Conservation (phyloP, 495 filamentous ascomycete species). For the Stereocaulon alpinum region DNA sequence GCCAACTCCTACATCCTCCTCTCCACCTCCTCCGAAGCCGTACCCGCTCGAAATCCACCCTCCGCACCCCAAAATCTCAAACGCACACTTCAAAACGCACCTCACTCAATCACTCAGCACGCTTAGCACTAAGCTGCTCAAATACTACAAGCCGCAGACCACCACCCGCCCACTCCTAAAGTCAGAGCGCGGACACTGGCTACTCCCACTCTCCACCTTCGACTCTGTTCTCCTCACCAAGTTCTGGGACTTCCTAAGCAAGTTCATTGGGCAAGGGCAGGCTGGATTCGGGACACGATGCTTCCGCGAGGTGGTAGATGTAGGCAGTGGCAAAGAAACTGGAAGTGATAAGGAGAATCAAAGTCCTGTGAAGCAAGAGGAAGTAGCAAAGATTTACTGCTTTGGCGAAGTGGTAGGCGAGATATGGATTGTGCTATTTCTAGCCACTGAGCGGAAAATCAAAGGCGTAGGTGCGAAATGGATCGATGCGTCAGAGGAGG, state of each 20-base stretch:
- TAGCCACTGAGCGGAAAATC: constrained; percentile 50
- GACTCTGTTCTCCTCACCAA: constrained; percentile 27
- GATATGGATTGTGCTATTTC: constrained; percentile 53
- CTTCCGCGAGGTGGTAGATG: constrained; percentile 21
- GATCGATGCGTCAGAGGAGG: constrained; percentile 45
- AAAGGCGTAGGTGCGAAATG: constrained; percentile 44
- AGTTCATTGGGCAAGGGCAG: constrained; percentile 45
- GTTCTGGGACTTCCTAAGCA: constrained; percentile 52
- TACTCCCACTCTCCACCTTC: constrained; percentile 40
- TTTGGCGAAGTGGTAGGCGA: constrained; percentile 55
- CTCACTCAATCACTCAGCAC: constrained; percentile 33
- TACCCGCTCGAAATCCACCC: constrained; percentile 34
- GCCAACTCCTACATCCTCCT: not conserved
- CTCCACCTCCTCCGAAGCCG: not conserved
- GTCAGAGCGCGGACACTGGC: constrained; percentile 63
- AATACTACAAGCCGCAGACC: constrained; percentile 7
- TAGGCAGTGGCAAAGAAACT: not conserved
- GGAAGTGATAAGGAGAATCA: constrained; percentile 8
- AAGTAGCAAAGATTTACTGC: constrained; percentile 47
- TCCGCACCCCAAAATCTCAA: constrained; percentile 35
- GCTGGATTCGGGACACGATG: constrained; percentile 63
- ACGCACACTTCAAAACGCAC: constrained; percentile 32
- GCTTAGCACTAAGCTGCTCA: constrained; percentile 8
- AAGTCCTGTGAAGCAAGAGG: constrained; percentile 17
- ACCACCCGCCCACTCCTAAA: constrained; percentile 37